Evolutionary conservation across 1,284 basidiomycete genomes (phyloP).

Genomic region (Cutaneotrichosporon mucoides): DNA sequence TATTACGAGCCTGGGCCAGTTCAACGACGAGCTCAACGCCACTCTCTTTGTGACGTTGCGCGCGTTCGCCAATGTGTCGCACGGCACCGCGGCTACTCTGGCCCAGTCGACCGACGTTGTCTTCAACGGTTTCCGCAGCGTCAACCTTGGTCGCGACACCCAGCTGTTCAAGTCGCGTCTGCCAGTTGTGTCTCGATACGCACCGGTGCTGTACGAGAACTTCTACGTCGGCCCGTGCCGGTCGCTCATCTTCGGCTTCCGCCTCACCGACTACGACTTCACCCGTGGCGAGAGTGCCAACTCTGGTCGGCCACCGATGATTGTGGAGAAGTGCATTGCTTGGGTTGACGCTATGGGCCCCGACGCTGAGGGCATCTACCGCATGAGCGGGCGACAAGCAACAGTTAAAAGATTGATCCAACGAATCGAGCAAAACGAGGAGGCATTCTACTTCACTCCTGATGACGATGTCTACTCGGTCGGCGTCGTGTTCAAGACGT

Average conservation of each 20-base stretch:
- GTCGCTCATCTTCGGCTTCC: slow-evolving; percentile 83
- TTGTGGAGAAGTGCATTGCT: slow-evolving; percentile 76
- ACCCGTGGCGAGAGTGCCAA: slow-evolving; percentile 68
- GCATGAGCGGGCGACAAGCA: slow-evolving; percentile 67
- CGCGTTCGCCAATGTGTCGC: slow-evolving; percentile 69
- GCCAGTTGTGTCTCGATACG: slow-evolving; percentile 5
- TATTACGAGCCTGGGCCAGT: slow-evolving; percentile 75
- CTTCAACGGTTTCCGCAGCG: slow-evolving; percentile 56
- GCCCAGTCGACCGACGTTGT: slow-evolving; percentile 53
- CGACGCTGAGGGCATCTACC: slow-evolving; percentile 68
- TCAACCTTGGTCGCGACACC: slow-evolving; percentile 66
- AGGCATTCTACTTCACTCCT: slow-evolving; percentile 67
- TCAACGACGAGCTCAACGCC: slow-evolving; percentile 68
- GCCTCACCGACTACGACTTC: slow-evolving; percentile 86
- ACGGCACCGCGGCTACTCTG: slow-evolving; percentile 54
- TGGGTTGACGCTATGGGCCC: slow-evolving; percentile 75
- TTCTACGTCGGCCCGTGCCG: slow-evolving; percentile 67
- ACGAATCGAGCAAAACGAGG: slow-evolving; percentile 84
- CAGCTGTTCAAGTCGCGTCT: slow-evolving; percentile 16
- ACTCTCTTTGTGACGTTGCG: slow-evolving; percentile 63
- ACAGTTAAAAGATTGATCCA: slow-evolving; percentile 73
- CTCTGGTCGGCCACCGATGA: slow-evolving; percentile 62
- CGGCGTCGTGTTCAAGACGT: slow-evolving; percentile 84
- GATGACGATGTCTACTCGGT: slow-evolving; percentile 84
- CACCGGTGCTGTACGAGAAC: slow-evolving; percentile 44